Conservation (phyloP, 352 stramenopile species). For the Phytophthora crassamura region DNA sequence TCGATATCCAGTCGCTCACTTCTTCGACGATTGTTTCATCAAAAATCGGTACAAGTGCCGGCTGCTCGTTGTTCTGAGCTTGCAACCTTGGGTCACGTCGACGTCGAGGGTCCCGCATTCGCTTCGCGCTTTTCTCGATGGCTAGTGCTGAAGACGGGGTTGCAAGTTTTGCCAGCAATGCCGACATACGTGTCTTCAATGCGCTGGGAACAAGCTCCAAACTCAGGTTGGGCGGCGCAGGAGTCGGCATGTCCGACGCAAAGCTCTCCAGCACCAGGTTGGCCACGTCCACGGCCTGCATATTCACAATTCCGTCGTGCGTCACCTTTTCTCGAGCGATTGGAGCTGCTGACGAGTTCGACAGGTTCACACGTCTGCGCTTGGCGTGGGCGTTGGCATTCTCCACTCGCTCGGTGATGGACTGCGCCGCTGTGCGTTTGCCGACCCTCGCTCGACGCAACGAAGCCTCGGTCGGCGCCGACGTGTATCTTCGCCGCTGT, state of each 20-base stretch:
- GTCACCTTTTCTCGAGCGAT: slow-evolving; percentile 53
- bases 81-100: slow-evolving; percentile 50
- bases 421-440: slow-evolving; percentile 70
- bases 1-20: slow-evolving; percentile 80
- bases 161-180: slow-evolving; percentile 62
- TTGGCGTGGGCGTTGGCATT: slow-evolving; percentile 63
- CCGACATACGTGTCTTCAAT: slow-evolving; percentile 72
- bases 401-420: slow-evolving; percentile 65
- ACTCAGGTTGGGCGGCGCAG: slow-evolving; percentile 56
- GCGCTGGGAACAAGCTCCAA: slow-evolving; percentile 75
- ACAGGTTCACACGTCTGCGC: slow-evolving; percentile 46
- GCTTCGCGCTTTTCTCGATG: slow-evolving; percentile 71
- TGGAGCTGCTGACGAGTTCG: slow-evolving; percentile 29
- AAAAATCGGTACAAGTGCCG: slow-evolving; percentile 71
- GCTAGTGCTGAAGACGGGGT: slow-evolving; percentile 83
- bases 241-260: slow-evolving; percentile 56
- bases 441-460: slow-evolving; percentile 69
- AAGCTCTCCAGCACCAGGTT: slow-evolving; percentile 80
- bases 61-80: slow-evolving; percentile 49
- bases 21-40: slow-evolving; percentile 69
- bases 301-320: slow-evolving; percentile 77
- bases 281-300: slow-evolving; percentile 71
- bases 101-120: slow-evolving; percentile 71
- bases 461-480: slow-evolving; percentile 70
- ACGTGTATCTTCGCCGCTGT: slow-evolving; percentile 75